Base-by-base conservation (phyloP, 2,329 filamentous ascomycete genomes). In the Phaeosphaeria sp. region DNA sequence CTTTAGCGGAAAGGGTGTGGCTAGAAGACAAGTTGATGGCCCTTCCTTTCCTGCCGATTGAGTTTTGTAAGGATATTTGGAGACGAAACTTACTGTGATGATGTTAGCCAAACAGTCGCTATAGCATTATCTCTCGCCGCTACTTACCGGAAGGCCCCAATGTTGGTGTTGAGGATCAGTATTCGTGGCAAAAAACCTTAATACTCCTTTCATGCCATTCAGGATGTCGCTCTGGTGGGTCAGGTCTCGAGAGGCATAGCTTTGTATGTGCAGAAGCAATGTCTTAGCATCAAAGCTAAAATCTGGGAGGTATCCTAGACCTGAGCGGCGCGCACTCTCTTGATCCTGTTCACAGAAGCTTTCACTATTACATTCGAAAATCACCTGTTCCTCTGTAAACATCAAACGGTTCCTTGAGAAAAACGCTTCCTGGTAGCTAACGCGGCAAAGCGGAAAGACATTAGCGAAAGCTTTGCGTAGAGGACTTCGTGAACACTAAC, bases 341-440 rank as follows among this genome's bases (percentile, higher is more conserved):
- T 13, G 6, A 11, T 36, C 13, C 27, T n/a, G 18, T 15, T 49
- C 46, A 36, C n/a, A 36, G n/a, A 17, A 36, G 15, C 15, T 36
- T 17, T 43, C 43, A 22, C 4, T 18, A n/a, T 30, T 13, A 24
- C 49, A 57, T 36, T 43, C 20, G 20, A 49, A 53, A 2, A 20
- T 48, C 3, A 53, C 44, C 39, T 57, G 49, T 17, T 53, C 18
- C 6, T 57, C 20, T 4, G 50, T 44, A 24, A 57, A 57, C 17
- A 49, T 22, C 1, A 57, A 22, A 7, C 43, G 50, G 4, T 44
- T 21, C 8, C 44, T 50, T n/a, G 55, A 53, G 24, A 53, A 49
- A 18, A 53, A 44, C 13, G 21, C 30, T 49, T 57, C 55, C 22
- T 57, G 49, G 25, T 39, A 57, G 13, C 20, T 40, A 21, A 3